Evolutionary conservation across 169 alveolate species (phyloP).

Genomic region (Plasmodium knowlesi): DNA sequence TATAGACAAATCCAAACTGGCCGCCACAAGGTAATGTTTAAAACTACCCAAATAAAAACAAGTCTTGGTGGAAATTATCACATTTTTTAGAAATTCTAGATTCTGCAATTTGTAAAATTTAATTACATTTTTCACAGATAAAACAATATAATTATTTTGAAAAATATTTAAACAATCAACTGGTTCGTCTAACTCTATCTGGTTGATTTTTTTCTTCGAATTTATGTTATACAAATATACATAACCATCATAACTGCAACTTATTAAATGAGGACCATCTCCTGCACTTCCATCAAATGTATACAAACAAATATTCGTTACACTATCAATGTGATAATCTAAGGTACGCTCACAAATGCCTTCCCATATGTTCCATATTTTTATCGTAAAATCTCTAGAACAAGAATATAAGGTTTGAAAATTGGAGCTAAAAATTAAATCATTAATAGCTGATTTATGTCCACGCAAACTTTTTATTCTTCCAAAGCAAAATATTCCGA

Average conservation of each 20-base stretch:
- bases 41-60: conserved; percentile 26
- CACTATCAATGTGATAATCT: conserved; percentile 67
- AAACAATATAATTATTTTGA: conserved; percentile 42
- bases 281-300: neutral
- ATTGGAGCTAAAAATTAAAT: conserved; percentile 43
- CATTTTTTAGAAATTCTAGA: conserved; percentile 14
- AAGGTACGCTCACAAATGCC: conserved; percentile 39
- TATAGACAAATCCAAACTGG: conserved; percentile 35
- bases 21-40: conserved; percentile 47
- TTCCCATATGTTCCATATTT: conserved; percentile 71
- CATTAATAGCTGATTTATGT: conserved; percentile 62
- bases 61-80: conserved; percentile 47
- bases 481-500: conserved; percentile 42
- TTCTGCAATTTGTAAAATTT: conserved; percentile 33
- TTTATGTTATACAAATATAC: conserved; percentile 29
- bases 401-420: conserved; percentile 62
- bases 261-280: conserved; percentile 46
- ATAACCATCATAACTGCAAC: conserved; percentile 71
- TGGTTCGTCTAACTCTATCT: conserved; percentile 64
- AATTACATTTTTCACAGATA: conserved; percentile 41
- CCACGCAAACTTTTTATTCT: conserved; percentile 60
- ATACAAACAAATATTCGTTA: conserved; percentile 38
- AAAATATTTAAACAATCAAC: conserved; percentile 31
- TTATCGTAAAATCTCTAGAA: conserved; percentile 69
- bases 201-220: neutral